These are phyloP conservation scores for Haematococcus sp. DNA, from an alignment of 139 green algal species.

Conservation along the genomic window DNA sequence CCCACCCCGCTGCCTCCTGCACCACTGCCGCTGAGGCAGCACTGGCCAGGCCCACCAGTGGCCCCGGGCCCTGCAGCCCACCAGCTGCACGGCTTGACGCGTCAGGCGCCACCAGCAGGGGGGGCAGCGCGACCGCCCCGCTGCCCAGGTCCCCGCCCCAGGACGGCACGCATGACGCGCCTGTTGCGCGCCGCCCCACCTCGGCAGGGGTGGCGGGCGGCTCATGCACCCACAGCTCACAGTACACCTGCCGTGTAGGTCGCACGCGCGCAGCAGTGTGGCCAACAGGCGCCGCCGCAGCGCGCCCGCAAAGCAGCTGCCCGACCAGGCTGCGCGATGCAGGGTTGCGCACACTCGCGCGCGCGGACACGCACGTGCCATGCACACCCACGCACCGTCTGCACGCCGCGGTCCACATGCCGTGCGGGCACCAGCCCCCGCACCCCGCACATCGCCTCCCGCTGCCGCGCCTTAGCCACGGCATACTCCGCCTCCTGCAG, in stretches of 20 bases:
- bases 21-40: background rate
- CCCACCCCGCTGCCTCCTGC: background rate
- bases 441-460: background rate
- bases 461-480: constrained; percentile 4
- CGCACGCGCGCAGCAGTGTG: too few species aligned
- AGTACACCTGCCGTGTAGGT: background rate
- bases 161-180: background rate
- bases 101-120: background rate
- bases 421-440: background rate
- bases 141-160: constrained; percentile 18
- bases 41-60: background rate
- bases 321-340: too few species aligned
- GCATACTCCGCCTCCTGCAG: background rate
- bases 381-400: constrained; percentile 1
- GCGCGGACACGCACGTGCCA: too few species aligned
- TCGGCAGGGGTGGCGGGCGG: constrained; percentile 3
- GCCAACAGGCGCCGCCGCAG: too few species aligned
- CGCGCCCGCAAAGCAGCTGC: too few species aligned
- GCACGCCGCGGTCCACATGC: constrained; percentile 6
- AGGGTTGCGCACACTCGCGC: too few species aligned
- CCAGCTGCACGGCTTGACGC: background rate
- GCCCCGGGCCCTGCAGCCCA: background rate
- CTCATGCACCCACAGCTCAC: constrained; percentile 11
- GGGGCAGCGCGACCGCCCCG: constrained; percentile 1
- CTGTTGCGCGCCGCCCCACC: background rate